Evolutionary conservation across 805 yeast species (phyloP).

Genomic region (Suhomyces vadensis): DNA sequence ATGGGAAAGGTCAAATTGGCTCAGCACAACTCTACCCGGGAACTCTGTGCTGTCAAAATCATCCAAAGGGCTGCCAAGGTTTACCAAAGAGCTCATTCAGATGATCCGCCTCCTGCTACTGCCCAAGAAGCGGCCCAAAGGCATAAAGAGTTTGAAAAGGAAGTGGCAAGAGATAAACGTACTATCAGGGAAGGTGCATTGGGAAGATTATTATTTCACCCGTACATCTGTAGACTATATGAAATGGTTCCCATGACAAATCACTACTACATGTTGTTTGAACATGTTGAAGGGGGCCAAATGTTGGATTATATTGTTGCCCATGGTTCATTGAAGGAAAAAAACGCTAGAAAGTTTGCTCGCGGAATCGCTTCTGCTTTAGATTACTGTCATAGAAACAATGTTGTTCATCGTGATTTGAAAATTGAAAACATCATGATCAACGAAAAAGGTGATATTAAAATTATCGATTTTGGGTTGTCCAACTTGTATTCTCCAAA

Average conservation of each 20-base stretch:
- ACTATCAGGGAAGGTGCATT: slow-evolving; percentile 94
- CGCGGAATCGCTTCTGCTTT: slow-evolving; percentile 92
- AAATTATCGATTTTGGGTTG: slow-evolving; percentile 94
- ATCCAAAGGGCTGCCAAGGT: slow-evolving; percentile 85
- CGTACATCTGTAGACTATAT: slow-evolving; percentile 85
- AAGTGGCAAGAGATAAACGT: slow-evolving; percentile 85
- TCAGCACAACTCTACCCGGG: slow-evolving; percentile 74
- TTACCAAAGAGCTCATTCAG: slow-evolving; percentile 68
- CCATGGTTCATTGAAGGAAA: slow-evolving; percentile 91
- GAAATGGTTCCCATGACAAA: slow-evolving; percentile 96
- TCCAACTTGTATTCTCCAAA: slow-evolving; percentile 80
- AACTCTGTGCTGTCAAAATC: slow-evolving; percentile 88
- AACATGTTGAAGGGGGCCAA: slow-evolving; percentile 96
- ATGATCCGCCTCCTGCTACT: slow-evolving; percentile 64
- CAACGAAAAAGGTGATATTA: slow-evolving; percentile 88
- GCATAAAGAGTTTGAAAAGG: slow-evolving; percentile 74
- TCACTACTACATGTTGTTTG: slow-evolving; percentile 95
- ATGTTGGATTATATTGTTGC: slow-evolving; percentile 95
- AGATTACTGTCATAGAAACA: slow-evolving; percentile 90
- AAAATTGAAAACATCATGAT: slow-evolving; percentile 96
- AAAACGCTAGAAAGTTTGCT: slow-evolving; percentile 91
- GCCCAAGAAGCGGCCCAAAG: slow-evolving; percentile 58
- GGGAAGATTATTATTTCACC: slow-evolving; percentile 87
- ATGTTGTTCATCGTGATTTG: slow-evolving; percentile 94
- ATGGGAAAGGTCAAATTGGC: slow-evolving; percentile 99